Base-by-base conservation (phyloP, 2,329 filamentous ascomycete species). In the Sporothrix sp. region DNA sequence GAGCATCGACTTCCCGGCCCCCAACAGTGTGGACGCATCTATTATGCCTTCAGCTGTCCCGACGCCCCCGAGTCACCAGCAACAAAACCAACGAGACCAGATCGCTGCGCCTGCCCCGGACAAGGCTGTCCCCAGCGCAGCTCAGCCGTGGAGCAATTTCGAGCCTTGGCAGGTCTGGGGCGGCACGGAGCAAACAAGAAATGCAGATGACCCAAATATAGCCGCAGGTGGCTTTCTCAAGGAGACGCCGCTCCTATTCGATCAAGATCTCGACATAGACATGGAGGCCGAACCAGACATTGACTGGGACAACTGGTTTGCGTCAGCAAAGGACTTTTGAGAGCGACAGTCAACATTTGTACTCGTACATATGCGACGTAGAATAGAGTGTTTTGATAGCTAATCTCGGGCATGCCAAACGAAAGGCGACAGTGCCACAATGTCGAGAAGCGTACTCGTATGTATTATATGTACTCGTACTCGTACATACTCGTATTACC, bases 231-330 rank as follows among this genome's bases (percentile, higher is more conserved):
- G 30, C 16, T 36, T 46, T 18, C n/a, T 27, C 21, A 46, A 46
- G 21, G 23, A 27, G 21, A 27, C 20, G 11, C 33, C 48, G 10
- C 14, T 47, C 10, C 16, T 48, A 16, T 46, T 49, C 25, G 47
- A 48, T 28, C 40, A 50, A 4, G 49, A 48, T 9, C 27, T 50
- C 21, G 46, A 51, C 11, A 35, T 45, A 10, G 42, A 51, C 8
- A 39, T 54, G 43, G 52, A 50, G 2, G 32, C 27, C 18, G 52
- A 54, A n/a, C 33, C 40, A 4, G 37, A 47, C 11, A 48, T 56
- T 16, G 50, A 54, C 48, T 56, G 54, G 54, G 48, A 44, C n/a
- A 51, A 39, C n/a, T 56, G 52, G 54, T 44, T 56, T 23, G 45
- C 51, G 5, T 51, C 52, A 3, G 18, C 51, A 5, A 50, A 37